Conservation (phyloP, 176 grass and related monocot species). For the Tuctoria greenei region DNA sequence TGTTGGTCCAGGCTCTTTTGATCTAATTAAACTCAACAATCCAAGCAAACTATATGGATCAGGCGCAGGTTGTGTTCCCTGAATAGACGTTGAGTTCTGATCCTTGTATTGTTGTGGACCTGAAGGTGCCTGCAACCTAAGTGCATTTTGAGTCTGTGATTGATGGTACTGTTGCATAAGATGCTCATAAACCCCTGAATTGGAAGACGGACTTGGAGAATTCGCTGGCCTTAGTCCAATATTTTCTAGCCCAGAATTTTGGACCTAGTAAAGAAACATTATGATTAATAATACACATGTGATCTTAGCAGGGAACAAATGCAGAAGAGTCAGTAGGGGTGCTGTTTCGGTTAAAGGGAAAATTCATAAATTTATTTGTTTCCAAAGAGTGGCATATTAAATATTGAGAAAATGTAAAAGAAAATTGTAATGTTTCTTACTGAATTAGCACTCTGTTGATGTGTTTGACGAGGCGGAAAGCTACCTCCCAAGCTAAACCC, state of each 20-base stretch:
- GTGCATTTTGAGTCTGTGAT: slow-evolving; percentile 68
- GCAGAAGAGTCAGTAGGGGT: neutral
- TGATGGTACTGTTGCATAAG: slow-evolving; percentile 86
- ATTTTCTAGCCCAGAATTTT: slow-evolving; percentile 58
- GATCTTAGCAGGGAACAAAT: slow-evolving; percentile 16
- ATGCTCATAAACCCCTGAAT: slow-evolving; percentile 68
- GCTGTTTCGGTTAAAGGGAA: neutral
- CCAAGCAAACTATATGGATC: slow-evolving; percentile 78
- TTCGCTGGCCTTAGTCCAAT: slow-evolving; percentile 64
- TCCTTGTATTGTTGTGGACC: slow-evolving; percentile 62
- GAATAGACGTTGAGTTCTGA: slow-evolving; percentile 68
- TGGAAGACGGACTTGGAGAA: slow-evolving; percentile 53
- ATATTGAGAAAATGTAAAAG: slow-evolving; percentile 46
- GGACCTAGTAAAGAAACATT: slow-evolving; percentile 60
- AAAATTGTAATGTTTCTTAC: slow-evolving; percentile 53
- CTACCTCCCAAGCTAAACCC: slow-evolving; percentile 83
- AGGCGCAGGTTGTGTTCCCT: slow-evolving; percentile 45
- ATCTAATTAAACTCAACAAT: slow-evolving; percentile 70
- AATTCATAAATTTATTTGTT: slow-evolving; percentile 12
- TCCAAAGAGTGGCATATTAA: slow-evolving; percentile 45
- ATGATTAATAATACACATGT: slow-evolving; percentile 30
- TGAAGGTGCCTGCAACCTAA: slow-evolving; percentile 62
- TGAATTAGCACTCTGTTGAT: slow-evolving; percentile 64
- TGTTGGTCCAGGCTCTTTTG: slow-evolving; percentile 69
- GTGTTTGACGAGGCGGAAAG: slow-evolving; percentile 62